Base-by-base conservation (phyloP, 116 monocot genomes). In the Posidonia oceanica region DNA sequence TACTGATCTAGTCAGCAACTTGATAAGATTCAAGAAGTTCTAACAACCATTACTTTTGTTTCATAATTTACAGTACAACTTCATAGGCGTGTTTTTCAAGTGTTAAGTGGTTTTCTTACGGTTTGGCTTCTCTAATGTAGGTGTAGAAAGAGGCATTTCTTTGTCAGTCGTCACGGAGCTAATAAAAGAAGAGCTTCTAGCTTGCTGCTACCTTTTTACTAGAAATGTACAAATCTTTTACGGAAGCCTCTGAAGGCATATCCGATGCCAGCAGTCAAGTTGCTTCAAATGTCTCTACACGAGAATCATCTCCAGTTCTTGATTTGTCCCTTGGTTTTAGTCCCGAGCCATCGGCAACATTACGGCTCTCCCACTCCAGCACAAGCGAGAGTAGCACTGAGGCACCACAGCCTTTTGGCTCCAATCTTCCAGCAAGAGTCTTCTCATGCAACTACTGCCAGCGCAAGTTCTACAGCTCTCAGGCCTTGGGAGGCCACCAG, bases 391-490 rank as follows among this genome's bases (percentile, higher is more conserved):
- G 77, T 79, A 80, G 72, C 59, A 79, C 51, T 14, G 74, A 73
- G 7, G 22, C 53, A n/a, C 16, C 51, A 58, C 70, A 29, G 54
- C 54, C 53, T 29, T 29, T 29, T 29, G 29, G 29, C 29, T 29
- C 29, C 54, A 14, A 17, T 3, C 4, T 63, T 17, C 72, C 72
- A 13, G 36, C 74, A 4, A 76, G 74, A 51, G 77, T 84, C 59
- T 91, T 87, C 77, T 71, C 91, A 3, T 91, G 87, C 85, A 87
- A 91, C 81, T 91, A 87, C 77, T 91, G 91, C 81, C 82, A 83
- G 51, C 75, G 91, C 22, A 87, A 87, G 75, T 91, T 91, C 83
- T 91, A 76, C 79, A 91, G 91, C 81, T 90, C 90, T 6, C 90
- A 90, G 63, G 90, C 90, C 13, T 39, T 90, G 18, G 86, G 90